These are phyloP conservation scores for Canna indica DNA, from an alignment of 176 grass and related monocot species.

Conservation along the genomic window DNA sequence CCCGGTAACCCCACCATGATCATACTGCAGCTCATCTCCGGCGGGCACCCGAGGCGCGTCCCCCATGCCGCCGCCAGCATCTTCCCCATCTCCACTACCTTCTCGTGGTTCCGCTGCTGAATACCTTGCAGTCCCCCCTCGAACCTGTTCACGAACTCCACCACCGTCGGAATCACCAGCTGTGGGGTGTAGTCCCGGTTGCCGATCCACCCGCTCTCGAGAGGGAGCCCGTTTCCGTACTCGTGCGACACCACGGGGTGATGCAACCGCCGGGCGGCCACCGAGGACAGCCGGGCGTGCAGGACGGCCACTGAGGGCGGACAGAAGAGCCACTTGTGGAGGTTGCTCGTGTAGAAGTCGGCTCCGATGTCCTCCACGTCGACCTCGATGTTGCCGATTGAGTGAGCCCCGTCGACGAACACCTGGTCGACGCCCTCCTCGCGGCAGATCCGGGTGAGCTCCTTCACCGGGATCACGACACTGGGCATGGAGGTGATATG, in stretches of 20 bases:
- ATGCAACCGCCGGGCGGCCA: slow-evolving; percentile 37
- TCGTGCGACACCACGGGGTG: slow-evolving; percentile 86
- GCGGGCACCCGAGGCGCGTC: slow-evolving; percentile 60
- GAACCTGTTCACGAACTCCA: slow-evolving; percentile 76
- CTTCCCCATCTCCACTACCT: slow-evolving; percentile 88
- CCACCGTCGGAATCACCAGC: slow-evolving; percentile 54
- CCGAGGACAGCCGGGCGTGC: slow-evolving; percentile 38
- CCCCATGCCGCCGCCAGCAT: slow-evolving; percentile 83
- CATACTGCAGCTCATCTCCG: slow-evolving; percentile 77
- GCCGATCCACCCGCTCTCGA: slow-evolving; percentile 92
- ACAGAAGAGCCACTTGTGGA: slow-evolving; percentile 98
- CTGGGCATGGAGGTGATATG: slow-evolving; percentile 96
- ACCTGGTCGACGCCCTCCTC: slow-evolving; percentile 75
- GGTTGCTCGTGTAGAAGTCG: slow-evolving; percentile 88
- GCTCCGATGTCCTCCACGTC: slow-evolving; percentile 74
- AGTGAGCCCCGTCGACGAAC: slow-evolving; percentile 70
- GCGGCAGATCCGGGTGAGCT: slow-evolving; percentile 69
- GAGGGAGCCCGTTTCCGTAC: slow-evolving; percentile 67
- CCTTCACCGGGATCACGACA: slow-evolving; percentile 78
- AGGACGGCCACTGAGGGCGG: slow-evolving; percentile 72
- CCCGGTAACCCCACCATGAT: slow-evolving; percentile 81
- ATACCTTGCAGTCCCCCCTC: slow-evolving; percentile 82
- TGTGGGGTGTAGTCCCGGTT: slow-evolving; percentile 84
- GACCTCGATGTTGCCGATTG: slow-evolving; percentile 69
- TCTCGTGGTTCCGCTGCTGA: slow-evolving; percentile 49